Base-by-base conservation (phyloP, 2,329 filamentous ascomycete species). In the Microcera coccophila region DNA sequence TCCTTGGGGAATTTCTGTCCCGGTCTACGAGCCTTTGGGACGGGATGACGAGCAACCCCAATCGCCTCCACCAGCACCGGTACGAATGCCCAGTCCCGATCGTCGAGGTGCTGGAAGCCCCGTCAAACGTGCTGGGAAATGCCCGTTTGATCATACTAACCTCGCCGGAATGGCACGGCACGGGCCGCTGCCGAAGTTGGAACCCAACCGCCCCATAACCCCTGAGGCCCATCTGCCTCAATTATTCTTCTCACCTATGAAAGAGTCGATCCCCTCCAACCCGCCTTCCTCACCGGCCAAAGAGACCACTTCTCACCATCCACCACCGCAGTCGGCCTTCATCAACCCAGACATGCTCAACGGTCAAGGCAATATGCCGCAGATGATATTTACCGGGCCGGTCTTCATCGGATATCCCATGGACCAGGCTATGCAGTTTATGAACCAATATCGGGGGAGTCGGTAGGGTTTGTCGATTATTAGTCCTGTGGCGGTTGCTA, bases 401-500 rank as follows among this genome's bases (percentile, higher is more conserved):
- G 90, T 96, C 1, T 96, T 96, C 60, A 88, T 97, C 56, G 91
- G 91, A 0, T 96, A 95, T 59, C 82, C 85, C 9, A 78, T 89
- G 48, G 87, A 94, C 46, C 84, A 94, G 61, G 86, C 87, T n/a
- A 78, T 87, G 18, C 74, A 79, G 41, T 76, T 94, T 39, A 77
- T 94, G 71, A 82, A 85, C 53, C 74, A 80, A 42, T 76, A 73
- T 45, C 73, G 62, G 55, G 55, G 55, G 41, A 52, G 42, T 37
- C 52, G 55, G 50, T 60, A 36, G 62, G 17, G 3, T 24, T 20
- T n/a, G 26, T 38, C 41, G 26, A 17, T 22, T 35, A 44, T 36
- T 39, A 47, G 29, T 32, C 9, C 7, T 32, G 9, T 32, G 9
- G 11, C 8, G 11, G 15, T n/a, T 32, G 9, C n/a, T 14, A 26